Percentiles rank a stretch among this genome's conserved stretches.
Conservation (phyloP, 768 basidiomycete species). For the Lactarius trivialis region DNA sequence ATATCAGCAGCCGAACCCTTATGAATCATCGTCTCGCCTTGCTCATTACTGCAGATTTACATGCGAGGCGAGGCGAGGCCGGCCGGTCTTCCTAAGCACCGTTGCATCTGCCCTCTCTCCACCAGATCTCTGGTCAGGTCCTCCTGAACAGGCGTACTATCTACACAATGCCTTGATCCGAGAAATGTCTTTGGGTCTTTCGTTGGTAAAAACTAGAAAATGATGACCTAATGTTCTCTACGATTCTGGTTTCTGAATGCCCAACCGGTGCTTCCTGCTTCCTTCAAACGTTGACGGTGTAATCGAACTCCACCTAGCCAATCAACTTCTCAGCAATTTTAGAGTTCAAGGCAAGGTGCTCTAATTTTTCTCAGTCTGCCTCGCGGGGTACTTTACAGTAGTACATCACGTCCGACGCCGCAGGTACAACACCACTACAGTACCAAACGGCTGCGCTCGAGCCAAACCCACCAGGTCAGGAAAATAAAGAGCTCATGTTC, state of each 20-base stretch:
- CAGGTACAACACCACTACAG: background rate
- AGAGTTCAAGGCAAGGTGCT: background rate
- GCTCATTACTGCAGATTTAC: background rate
- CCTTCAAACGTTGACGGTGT: background rate
- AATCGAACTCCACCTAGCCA: background rate
- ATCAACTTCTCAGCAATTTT: background rate
- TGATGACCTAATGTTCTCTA: background rate
- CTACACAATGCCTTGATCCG: background rate
- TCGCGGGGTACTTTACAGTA: background rate
- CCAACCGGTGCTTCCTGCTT: background rate
- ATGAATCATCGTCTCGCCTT: background rate
- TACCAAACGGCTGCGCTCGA: background rate
- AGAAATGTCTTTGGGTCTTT: background rate
- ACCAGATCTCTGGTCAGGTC: background rate
- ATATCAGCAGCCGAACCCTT: constrained; percentile 27
- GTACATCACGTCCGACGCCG: background rate
- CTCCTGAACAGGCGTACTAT: background rate
- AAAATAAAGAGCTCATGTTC: background rate
- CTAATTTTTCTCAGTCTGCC: background rate
- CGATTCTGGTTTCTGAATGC: background rate
- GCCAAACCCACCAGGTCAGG: background rate
- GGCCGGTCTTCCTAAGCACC: background rate
- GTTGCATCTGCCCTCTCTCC: background rate
- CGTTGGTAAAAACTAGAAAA: background rate
- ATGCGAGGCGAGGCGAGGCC: background rate